Base-by-base conservation (phyloP, 306 rosid genomes). In the Carpinus fangiana region DNA sequence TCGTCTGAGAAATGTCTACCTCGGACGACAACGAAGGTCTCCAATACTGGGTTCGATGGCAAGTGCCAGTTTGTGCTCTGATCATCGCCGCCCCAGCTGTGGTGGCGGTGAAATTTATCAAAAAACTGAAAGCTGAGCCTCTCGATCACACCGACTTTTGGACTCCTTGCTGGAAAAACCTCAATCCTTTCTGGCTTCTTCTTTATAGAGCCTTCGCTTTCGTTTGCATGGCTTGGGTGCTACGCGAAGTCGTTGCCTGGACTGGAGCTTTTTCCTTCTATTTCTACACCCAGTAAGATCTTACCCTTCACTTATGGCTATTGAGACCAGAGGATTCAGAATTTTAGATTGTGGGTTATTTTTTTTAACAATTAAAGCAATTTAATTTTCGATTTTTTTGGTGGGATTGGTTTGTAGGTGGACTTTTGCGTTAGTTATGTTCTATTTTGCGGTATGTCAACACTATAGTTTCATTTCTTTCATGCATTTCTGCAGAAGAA, bases 371-470 rank as follows among this genome's bases (percentile, higher is more conserved):
- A 54, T 65, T 77, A 12, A 66, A 36, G 53, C 73, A 12, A 36
- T 70, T 67, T 74, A 38, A 82, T 75, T 38, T 31, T 56, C 8
- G 68, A 41, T 54, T 54, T 69, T 13, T 54, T 73, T 18, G n/a
- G 13, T 17, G 43, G 4, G 47, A 51, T 52, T 66, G 77, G 76
- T 66, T 78, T 87, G 85, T 90, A 93, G 97, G 86, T 93, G 97
- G 97, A 90, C 97, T 81, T 90, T 88, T 85, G 68, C 90, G 14
- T 80, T 93, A 77, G 93, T 93, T 50, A 85, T 83, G 79, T 46
- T 89, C 79, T 93, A 93, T 64, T 93, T 93, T 74, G 91, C 75
- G 83, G 97, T 90, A 83, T 66, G 96, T 85, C 73, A 65, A 76
- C 56, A 7, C 69, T 8, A 23, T 50, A 65, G 31, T 72, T 23